These are phyloP conservation scores for Apiospora malaysiana DNA, from an alignment of 2,329 filamentous ascomycete species.

Conservation along the genomic window DNA sequence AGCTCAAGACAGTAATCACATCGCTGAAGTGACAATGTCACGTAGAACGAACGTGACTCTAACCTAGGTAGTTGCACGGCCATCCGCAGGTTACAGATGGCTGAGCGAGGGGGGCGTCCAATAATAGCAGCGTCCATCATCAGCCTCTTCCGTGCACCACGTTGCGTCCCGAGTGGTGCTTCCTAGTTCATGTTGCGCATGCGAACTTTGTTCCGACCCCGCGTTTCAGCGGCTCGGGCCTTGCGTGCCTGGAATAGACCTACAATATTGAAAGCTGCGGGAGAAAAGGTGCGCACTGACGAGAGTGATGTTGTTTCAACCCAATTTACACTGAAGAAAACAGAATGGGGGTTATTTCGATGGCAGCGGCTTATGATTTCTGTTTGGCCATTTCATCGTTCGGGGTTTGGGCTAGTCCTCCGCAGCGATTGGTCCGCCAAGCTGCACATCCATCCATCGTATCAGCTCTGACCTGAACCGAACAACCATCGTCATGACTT, in stretches of 20 bases:
- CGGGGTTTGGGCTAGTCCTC: neutral
- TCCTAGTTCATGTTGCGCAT: neutral
- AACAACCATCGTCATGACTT: neutral
- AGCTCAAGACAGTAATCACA: neutral
- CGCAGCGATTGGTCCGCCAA: neutral
- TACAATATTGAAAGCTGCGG: neutral
- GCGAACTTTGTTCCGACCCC: constrained; percentile 2
- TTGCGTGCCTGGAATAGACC: neutral
- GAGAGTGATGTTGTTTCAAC: neutral
- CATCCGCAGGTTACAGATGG: neutral
- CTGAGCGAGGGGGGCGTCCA: constrained; percentile 1
- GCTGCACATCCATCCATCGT: neutral
- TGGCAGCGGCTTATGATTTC: neutral
- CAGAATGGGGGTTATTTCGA: neutral
- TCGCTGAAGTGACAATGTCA: neutral
- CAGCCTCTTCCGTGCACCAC: neutral
- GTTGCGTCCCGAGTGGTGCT: constrained; percentile 3
- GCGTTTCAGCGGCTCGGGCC: neutral
- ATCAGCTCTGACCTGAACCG: neutral
- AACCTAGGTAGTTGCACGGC: neutral
- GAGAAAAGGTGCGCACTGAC: neutral
- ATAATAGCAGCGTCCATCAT: neutral
- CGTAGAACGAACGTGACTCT: neutral
- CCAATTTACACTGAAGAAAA: neutral
- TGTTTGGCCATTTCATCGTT: neutral